These are phyloP conservation scores for Helminthosporium solani DNA, from an alignment of 2,329 filamentous ascomycete species.

Conservation along the genomic window DNA sequence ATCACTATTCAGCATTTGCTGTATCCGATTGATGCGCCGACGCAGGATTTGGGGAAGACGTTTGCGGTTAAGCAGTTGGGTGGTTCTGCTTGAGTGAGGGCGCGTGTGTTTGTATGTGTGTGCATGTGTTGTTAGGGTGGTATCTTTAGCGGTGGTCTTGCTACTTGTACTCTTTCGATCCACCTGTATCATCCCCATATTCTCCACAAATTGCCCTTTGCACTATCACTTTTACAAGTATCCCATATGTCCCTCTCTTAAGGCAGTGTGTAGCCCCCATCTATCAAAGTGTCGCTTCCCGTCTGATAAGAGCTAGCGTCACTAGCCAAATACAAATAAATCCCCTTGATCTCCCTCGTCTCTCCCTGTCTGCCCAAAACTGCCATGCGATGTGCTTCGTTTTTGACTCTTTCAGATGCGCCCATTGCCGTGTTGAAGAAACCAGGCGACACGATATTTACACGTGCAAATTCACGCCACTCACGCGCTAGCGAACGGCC, in stretches of 20 bases:
- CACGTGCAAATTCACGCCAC: constrained; percentile 66
- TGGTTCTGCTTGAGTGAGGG: neutral
- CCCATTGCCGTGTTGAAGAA: constrained; percentile 66
- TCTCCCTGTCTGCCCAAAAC: constrained; percentile 74
- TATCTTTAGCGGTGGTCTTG: too few relatives aligned
- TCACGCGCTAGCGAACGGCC: constrained; percentile 64
- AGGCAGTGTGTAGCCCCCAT: constrained; percentile 67
- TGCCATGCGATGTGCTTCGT: constrained; percentile 69
- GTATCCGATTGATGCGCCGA: constrained; percentile 25
- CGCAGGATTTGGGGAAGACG: constrained; percentile 31
- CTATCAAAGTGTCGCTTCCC: constrained; percentile 70
- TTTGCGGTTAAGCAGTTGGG: constrained; percentile 21
- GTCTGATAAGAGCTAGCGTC: constrained; percentile 79
- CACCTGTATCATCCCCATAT: too few relatives aligned
- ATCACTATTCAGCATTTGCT: constrained; percentile 35
- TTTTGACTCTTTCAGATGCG: constrained; percentile 62
- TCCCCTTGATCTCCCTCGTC: constrained; percentile 74
- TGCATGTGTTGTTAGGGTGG: too few relatives aligned
- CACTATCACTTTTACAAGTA: too few relatives aligned
- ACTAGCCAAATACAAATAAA: constrained; percentile 77
- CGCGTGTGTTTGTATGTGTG: too few relatives aligned
- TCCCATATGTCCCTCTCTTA: constrained; percentile 8
- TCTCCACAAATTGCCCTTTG: too few relatives aligned
- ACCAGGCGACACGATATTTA: constrained; percentile 65
- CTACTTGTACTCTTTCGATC: too few relatives aligned